Evolutionary conservation across 75 land plant genomes (phyloP).

Genomic region (Cunninghamia lanceolata): DNA sequence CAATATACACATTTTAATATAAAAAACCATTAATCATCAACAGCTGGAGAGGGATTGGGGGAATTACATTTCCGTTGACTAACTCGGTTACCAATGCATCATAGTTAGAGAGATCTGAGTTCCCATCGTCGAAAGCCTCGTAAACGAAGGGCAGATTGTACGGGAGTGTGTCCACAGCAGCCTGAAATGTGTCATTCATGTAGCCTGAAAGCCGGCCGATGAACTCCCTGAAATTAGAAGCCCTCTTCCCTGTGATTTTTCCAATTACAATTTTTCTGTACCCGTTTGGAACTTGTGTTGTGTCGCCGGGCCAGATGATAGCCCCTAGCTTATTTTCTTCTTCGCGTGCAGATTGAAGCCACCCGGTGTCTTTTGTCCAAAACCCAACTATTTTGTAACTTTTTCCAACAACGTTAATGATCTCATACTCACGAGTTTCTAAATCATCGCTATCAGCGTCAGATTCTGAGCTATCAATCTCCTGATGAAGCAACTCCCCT

Average conservation of each 20-base stretch:
- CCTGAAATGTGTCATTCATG: constrained; percentile 13
- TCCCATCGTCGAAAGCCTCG: background rate
- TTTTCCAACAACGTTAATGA: constrained; percentile 9
- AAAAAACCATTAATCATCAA: background rate
- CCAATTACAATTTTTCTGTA: constrained; percentile 8
- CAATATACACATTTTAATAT: background rate
- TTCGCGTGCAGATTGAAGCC: background rate
- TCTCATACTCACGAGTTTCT: background rate
- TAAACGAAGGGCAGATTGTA: constrained; percentile 4
- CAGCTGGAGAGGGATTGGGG: background rate
- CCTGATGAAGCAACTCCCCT: background rate
- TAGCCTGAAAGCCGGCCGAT: constrained; percentile 7
- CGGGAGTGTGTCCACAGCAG: constrained; percentile 10
- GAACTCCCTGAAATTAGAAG: constrained; percentile 8
- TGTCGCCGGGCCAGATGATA: constrained; percentile 23
- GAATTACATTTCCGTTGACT: background rate
- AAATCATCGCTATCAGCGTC: background rate
- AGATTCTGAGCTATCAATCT: background rate
- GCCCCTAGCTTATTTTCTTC: background rate
- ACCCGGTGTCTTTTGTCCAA: background rate
- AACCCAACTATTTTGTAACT: constrained; percentile 4
- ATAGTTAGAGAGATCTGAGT: background rate
- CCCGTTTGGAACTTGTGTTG: background rate
- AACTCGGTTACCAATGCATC: background rate
- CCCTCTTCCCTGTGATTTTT: background rate